phyloP scores from a whole-genome alignment of 2,329 filamentous ascomycete genomes.

The Lecanicillium sp. region DNA sequence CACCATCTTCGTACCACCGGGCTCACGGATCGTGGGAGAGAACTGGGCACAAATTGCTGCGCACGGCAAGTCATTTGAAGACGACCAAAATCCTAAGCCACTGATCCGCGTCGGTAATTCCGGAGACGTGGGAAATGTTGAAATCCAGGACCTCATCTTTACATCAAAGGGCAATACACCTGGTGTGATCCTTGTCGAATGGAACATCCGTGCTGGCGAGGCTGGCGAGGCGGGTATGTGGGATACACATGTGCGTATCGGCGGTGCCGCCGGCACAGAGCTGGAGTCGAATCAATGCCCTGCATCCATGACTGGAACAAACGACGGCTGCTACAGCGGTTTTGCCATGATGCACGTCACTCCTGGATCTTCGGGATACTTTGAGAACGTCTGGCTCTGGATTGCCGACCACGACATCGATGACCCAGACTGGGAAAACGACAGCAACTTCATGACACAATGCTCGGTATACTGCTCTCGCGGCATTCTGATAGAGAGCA shows the following conservation, averaged over 20 bases:
- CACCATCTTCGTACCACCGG: constrained; percentile 18
- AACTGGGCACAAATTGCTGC: constrained; percentile 35
- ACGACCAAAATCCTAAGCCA: constrained; percentile 35
- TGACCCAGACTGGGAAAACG: constrained; percentile 2
- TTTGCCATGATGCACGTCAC: constrained; percentile 26
- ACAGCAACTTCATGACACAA: too few relatives aligned
- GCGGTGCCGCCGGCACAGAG: constrained; percentile 40
- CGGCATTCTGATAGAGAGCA: constrained; percentile 5
- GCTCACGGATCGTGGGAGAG: constrained; percentile 36
- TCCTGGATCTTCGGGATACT: constrained; percentile 20
- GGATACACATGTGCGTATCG: constrained; percentile 20
- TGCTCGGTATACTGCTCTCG: too few relatives aligned
- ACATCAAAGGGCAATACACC: constrained; percentile 43
- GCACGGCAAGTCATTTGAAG: constrained; percentile 33
- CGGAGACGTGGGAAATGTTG: constrained; percentile 45
- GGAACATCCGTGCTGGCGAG: constrained; percentile 39
- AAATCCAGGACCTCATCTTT: constrained; percentile 52
- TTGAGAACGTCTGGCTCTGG: constrained; percentile 25
- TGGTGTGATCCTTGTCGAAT: constrained; percentile 51
- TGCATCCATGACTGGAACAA: constrained; percentile 20
- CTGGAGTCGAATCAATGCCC: constrained; percentile 33
- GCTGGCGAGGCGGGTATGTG: constrained; percentile 15
- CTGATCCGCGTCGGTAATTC: constrained; percentile 44
- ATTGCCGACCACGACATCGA: constrained; percentile 34
- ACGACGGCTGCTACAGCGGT: constrained; percentile 22